A percentile compares a stretch with the other conserved stretches of the same genome.
Conservation (phyloP, 371 early-diverging fungal species). For the Apophysomyces ossiformis region DNA sequence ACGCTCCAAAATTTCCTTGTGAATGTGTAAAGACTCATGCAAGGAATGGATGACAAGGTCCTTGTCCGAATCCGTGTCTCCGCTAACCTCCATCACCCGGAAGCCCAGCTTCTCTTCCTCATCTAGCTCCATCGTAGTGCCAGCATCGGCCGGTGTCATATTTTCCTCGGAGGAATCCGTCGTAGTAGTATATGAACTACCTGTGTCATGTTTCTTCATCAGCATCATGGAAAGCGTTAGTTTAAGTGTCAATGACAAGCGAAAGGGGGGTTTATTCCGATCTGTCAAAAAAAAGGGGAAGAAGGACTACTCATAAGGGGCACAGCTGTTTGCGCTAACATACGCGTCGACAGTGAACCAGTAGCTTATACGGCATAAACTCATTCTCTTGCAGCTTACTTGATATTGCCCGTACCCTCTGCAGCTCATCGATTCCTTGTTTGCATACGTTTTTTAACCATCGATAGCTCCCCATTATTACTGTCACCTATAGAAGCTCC, state of each 20-base stretch:
- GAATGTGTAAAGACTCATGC: conserved; percentile 45
- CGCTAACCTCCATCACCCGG: conserved; percentile 4
- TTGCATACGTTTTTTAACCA: too few relatives aligned
- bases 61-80: conserved; percentile 44
- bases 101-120: neutral
- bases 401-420: too few relatives aligned
- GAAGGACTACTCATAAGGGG: neutral
- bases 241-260: neutral
- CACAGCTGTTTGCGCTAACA: neutral
- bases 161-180: conserved; percentile 6
- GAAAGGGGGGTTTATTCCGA: conserved; percentile 1
- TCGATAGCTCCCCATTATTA: too few relatives aligned
- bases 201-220: neutral
- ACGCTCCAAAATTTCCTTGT: conserved; percentile 48
- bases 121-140: neutral
- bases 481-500: too few relatives aligned
- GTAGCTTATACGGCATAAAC: too few relatives aligned
- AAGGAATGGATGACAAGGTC: conserved; percentile 45
- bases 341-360: too few relatives aligned
- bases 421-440: too few relatives aligned
- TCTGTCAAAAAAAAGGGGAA: conserved; percentile 3
- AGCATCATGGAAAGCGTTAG: neutral
- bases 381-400: too few relatives aligned
- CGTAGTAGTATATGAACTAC: neutral
- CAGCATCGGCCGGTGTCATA: neutral